Evolutionary conservation across 2,329 filamentous ascomycete species (phyloP), one percentile per base, ranked within the genome.

Genomic region (Ceratocystis diversiconidia): DNA sequence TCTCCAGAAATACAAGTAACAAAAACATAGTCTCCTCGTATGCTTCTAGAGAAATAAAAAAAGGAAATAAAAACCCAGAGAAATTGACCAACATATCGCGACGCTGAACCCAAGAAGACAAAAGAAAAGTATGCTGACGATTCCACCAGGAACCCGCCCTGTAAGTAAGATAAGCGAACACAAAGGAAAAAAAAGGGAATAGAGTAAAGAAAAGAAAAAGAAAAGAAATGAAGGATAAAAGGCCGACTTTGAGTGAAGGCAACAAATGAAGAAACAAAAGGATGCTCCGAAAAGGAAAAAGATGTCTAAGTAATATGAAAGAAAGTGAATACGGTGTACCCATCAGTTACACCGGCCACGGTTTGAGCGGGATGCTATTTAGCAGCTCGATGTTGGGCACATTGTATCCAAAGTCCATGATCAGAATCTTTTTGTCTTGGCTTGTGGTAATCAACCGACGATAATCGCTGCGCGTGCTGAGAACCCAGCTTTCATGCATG

Each of bases 401-500:
- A 55, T 78, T 79, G 19, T 80, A 79, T 36, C 85, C 94, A 77
- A 97, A 99, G 76, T 99, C 94, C 80, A 97, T 87, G 68, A 99
- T 88, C 67, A 97, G 77, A 63, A 95, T 91, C 73, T 95, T 87
- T 43, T 92, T 89, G 72, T 96, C 92, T 75, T 99, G 94, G 62
- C 92, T 94, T 0, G 92, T 95, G 71, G 90, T 94, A 68, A 99
- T 89, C 69, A 99, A 94, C 68, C 94, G 85, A 67, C 92, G 82
- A 75, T 97, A 97, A 73, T 99, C 92, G 69, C 89, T 92, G 80
- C 96, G 96, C 63, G 94, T 94, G 69, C 90, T 92, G 67, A 99
- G 78, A 72, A 99, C 95, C 94, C 94, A 99, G 75, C 90, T 95
- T 10, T 88, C 87, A 67, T 96, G 95, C 91, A 92, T 97, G 70